Evolutionary conservation across 2,329 filamentous ascomycete species (phyloP).

Genomic region (Blastomyces percursus): DNA sequence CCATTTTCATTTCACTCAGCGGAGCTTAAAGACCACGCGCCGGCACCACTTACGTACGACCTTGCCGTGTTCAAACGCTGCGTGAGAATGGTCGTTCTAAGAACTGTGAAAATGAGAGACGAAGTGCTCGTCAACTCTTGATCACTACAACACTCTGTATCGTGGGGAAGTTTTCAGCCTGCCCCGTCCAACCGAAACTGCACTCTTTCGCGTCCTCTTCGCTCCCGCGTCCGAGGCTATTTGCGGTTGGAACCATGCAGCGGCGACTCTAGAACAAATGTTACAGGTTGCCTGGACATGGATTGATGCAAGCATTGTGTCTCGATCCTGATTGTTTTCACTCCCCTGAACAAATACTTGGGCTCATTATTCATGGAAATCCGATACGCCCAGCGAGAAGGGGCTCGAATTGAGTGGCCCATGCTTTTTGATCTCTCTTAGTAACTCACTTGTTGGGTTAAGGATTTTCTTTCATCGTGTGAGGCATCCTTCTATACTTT

Average conservation of each 20-base stretch:
- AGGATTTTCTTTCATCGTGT: background rate
- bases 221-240: background rate
- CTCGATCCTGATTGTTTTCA: background rate
- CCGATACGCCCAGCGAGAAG: background rate
- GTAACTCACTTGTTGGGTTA: background rate
- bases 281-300: background rate
- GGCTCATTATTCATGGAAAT: background rate
- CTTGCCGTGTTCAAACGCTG: too few species aligned
- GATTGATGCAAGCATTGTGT: background rate
- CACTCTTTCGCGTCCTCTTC: background rate
- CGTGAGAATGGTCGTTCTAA: too few species aligned
- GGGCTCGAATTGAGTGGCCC: background rate
- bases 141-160: too few species aligned
- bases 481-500: background rate
- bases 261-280: background rate
- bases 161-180: background rate
- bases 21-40: too few species aligned
- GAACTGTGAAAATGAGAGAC: too few species aligned
- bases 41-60: too few species aligned
- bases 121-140: background rate
- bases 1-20: too few species aligned
- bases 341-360: background rate
- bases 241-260: background rate
- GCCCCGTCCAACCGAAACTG: background rate
- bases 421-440: background rate